Conservation (phyloP, 78 protist genomes). For the Dictyostelium capitatum region DNA sequence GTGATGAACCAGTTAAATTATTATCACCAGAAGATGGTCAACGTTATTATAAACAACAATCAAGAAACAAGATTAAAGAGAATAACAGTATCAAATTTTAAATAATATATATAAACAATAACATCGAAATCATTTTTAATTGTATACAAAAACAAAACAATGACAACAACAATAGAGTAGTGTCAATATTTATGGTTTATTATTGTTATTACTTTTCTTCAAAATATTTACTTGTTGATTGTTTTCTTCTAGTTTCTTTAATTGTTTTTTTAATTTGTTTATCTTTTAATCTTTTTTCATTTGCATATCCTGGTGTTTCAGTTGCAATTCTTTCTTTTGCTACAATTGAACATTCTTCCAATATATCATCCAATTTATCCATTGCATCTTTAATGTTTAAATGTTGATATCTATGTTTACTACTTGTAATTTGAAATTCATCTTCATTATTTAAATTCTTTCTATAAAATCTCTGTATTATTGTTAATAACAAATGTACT, state of each 20-base stretch:
- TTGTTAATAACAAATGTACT: background rate
- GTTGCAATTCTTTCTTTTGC: conserved; percentile 75
- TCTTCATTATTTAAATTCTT: conserved; percentile 46
- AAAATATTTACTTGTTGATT: background rate
- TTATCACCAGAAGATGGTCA: conserved; percentile 67
- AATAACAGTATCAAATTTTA: no score
- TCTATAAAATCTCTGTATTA: background rate
- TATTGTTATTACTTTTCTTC: background rate
- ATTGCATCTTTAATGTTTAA: conserved; percentile 20
- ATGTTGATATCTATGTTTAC: conserved; percentile 40
- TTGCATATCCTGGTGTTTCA: conserved; percentile 40
- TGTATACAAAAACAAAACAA: background rate
- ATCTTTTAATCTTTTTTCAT: conserved; percentile 40
- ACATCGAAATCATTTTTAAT: background rate
- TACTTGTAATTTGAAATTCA: conserved; percentile 54
- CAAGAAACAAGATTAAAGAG: conserved; percentile 39
- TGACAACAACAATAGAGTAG: no score
- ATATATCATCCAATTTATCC: conserved; percentile 49
- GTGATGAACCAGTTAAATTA: conserved; percentile 47
- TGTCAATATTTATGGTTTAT: background rate
- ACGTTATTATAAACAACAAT: conserved; percentile 62
- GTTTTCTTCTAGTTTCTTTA: conserved; percentile 35
- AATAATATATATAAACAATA: background rate
- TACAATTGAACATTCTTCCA: conserved; percentile 1
- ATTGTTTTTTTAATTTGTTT: conserved; percentile 9